Percentiles rank a stretch among this genome's conserved stretches.
phyloP scores from a whole-genome alignment of 352 stramenopile species.

The Hyphochytrium catenoides region DNA sequence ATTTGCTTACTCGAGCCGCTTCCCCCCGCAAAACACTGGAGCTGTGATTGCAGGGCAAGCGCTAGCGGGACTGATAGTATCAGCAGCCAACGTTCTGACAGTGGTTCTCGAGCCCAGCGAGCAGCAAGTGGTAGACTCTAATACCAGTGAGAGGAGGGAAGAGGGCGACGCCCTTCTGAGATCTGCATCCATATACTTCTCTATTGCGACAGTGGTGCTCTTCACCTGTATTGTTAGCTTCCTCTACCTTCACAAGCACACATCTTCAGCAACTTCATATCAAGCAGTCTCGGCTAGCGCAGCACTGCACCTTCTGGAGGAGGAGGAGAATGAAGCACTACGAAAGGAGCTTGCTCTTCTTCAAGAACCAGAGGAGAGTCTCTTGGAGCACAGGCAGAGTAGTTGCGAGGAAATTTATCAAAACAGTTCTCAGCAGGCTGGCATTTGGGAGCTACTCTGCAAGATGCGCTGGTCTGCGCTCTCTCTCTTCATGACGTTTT shows the following conservation, averaged over 20 bases:
- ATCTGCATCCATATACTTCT: too few species aligned
- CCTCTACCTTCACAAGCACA: too few species aligned
- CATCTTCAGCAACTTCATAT: too few species aligned
- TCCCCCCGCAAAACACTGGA: conserved; percentile 43
- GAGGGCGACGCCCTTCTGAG: too few species aligned
- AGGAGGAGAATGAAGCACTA: conserved; percentile 8
- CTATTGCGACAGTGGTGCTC: too few species aligned
- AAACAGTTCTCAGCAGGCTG: too few species aligned
- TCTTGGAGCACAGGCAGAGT: conserved; percentile 3
- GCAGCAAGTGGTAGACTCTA: not conserved
- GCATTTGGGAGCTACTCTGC: too few species aligned
- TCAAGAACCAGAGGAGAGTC: conserved; percentile 9
- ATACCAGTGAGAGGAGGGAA: too few species aligned
- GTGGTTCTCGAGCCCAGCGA: conserved; percentile 15
- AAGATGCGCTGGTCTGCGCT: conserved; percentile 21
- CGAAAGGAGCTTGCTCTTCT: conserved; percentile 11
- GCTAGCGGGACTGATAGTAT: conserved; percentile 37
- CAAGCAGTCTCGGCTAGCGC: too few species aligned
- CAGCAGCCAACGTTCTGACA: conserved; percentile 40
- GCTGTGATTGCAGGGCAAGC: conserved; percentile 41
- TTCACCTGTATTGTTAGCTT: too few species aligned
- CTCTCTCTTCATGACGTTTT: conserved; percentile 39
- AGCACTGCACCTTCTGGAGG: not conserved
- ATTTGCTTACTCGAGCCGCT: conserved; percentile 37
- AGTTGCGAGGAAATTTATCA: too few species aligned